Base-by-base conservation (phyloP, 169 alveolate species). In the Plasmodium gallinaceum region DNA sequence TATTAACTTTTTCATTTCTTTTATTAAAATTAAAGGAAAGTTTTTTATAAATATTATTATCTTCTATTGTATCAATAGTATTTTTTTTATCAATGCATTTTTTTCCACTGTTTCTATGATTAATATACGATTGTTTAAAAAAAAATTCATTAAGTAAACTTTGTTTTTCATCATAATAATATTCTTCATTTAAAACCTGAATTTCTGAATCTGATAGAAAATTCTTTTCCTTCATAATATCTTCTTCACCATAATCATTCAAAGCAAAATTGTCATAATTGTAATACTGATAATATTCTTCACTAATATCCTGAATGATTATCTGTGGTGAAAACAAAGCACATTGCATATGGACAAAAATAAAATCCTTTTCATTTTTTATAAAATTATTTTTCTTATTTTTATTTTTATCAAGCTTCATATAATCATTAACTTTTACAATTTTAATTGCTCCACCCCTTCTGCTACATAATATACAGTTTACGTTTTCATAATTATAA, bases 341-440 rank as follows among this genome's bases (percentile, higher is more conserved):
- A 83, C 91, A 83, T 42, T 83, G 91, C 85, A 70, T 83, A 46
- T 83, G 91, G 2, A 62, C 85, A 69, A 83, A 83, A 4, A 83
- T 64, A 39, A 22, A 83, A 57, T 83, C 85, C 14, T 70, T 83
- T 69, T 83, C 91, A 7, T 57, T 16, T 83, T 83, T 83, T 14
- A 83, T 7, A 18, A 58, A 83, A 43, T 32, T 62, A 14, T 46
- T 66, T 69, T 83, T 83, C 20, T 69, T 83, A 68, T 70, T 83
- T 52, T 83, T 83, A 57, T 37, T 66, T 14, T 83, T 83, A 2
- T 83, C 91, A 2, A 12, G n/a, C 60, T 68, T 83, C 4, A 54
- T 57, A 12, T 42, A 18, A 54, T 83, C 91, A 83, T 58, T 83
- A 2, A 83, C 6, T 83, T 37, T 68, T 22, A 83, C 58, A 16